A percentile compares a stretch with the other conserved stretches of the same genome.
These are phyloP conservation scores for Prunus kanzakura DNA, from an alignment of 306 rosid species.

Conservation along the genomic window DNA sequence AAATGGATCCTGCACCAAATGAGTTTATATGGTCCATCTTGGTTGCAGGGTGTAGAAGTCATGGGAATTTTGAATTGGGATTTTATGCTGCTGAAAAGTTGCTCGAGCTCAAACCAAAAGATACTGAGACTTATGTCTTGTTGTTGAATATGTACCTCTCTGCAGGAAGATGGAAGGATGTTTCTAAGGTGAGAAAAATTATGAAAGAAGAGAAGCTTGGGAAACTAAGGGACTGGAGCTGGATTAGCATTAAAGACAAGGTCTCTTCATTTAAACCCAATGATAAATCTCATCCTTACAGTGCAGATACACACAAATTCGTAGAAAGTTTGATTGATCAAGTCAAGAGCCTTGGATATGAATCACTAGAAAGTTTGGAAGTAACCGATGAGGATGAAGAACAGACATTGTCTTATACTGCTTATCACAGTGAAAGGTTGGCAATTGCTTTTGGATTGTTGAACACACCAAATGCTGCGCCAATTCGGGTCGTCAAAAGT, in stretches of 20 bases:
- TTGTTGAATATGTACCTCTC: conserved; percentile 60
- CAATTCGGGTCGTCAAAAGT: conserved; percentile 65
- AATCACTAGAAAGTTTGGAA: conserved; percentile 47
- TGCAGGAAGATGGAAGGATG: conserved; percentile 60
- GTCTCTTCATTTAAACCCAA: conserved; percentile 66
- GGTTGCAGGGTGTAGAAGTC: conserved; percentile 68
- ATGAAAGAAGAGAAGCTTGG: conserved; percentile 69
- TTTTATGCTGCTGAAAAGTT: conserved; percentile 68
- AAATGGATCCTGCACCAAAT: conserved; percentile 61
- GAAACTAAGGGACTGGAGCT: conserved; percentile 76
- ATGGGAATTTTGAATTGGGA: conserved; percentile 63
- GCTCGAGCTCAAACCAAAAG: conserved; percentile 71
- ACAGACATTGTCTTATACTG: conserved; percentile 29
- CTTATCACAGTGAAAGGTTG: conserved; percentile 76
- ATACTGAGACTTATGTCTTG: conserved; percentile 48
- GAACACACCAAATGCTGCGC: conserved; percentile 50
- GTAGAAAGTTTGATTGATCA: conserved; percentile 50
- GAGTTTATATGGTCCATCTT: conserved; percentile 74
- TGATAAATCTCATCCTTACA: conserved; percentile 44
- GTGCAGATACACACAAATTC: conserved; percentile 33
- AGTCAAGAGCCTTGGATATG: conserved; percentile 65
- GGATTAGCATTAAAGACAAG: conserved; percentile 76
- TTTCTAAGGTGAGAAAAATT: conserved; percentile 57
- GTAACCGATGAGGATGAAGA: conserved; percentile 45
- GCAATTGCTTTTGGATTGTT: conserved; percentile 71